Base-by-base conservation (phyloP, 2,329 filamentous ascomycete genomes). In the Parasarocladium wereldwijsianum region DNA sequence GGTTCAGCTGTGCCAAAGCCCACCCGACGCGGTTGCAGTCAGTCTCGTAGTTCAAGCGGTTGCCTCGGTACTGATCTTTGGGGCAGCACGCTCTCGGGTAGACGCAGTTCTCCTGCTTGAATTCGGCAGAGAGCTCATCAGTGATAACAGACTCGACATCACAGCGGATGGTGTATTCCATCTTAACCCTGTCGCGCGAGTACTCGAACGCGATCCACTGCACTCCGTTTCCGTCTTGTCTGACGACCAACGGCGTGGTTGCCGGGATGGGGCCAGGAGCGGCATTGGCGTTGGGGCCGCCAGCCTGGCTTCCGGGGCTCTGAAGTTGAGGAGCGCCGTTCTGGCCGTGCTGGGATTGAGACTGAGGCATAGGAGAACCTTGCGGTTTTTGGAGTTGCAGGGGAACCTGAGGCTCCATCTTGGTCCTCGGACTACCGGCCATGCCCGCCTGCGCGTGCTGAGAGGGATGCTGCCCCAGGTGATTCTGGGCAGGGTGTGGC, bases 11-110 rank as follows among this genome's bases (percentile, higher is more conserved):
- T 3, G 90, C 90, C 41, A 98, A 59, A 9, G 87, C 87, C 90
- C 90, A 98, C n/a, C 90, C 90, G n/a, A 98, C 90, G 1, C 85
- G 84, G 58, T 98, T 98, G 66, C 90, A 98, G 58, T 98, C 90
- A 11, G 84, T 94, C 62, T 98, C 90, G 54, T 98, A 98, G 42
- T 90, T 81, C 41, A 94, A 61, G 11, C 90, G 78, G 52, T 98
- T 98, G 36, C 90, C 90, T 36, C 86, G 79, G 62, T 98, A 98
- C 50, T 93, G 80, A 35, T 96, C 87, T 56, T 96, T 96, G 41
- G 75, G 72, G 54, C 85, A 93, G 62, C 86, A 94, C 4, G 90
- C 90, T 36, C 90, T 74, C 3, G 90, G 90, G 49, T 96, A 98
- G 10, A 98, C 90, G 51, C 90, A 96, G 58, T 98, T 98, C 52